Conservation (phyloP, 495 filamentous ascomycete species). For the Penicillium desertorum region DNA sequence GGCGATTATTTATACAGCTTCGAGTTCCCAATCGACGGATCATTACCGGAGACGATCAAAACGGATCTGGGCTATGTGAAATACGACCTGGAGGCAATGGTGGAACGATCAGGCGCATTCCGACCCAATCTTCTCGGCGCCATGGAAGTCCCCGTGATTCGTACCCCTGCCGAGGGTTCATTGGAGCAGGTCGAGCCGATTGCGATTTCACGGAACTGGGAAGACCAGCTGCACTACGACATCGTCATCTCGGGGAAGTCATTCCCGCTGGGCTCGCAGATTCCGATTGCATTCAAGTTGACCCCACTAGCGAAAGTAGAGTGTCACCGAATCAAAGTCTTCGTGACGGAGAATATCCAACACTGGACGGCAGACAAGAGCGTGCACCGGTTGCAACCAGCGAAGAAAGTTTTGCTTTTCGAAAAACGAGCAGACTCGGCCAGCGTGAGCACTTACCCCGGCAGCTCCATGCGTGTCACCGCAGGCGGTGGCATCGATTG, state of each 20-base stretch:
- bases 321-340: slow-evolving; percentile 94
- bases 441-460: slow-evolving; percentile 71
- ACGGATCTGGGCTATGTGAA: slow-evolving; percentile 85
- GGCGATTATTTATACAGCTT: slow-evolving; percentile 95
- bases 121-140: slow-evolving; percentile 82
- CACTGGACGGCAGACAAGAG: slow-evolving; percentile 88
- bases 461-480: slow-evolving; percentile 75
- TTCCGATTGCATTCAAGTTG: slow-evolving; percentile 96
- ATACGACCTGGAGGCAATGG: slow-evolving; percentile 83
- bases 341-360: slow-evolving; percentile 89
- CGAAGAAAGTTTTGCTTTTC: slow-evolving; percentile 81
- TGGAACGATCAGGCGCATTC: slow-evolving; percentile 91
- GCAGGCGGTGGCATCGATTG: slow-evolving; percentile 78
- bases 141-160: slow-evolving; percentile 83
- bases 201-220: slow-evolving; percentile 95
- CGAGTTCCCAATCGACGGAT: slow-evolving; percentile 90
- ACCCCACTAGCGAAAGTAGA: slow-evolving; percentile 96
- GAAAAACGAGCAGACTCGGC: slow-evolving; percentile 87
- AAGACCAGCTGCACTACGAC: slow-evolving; percentile 97
- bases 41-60: slow-evolving; percentile 86
- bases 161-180: slow-evolving; percentile 86
- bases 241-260: slow-evolving; percentile 99
- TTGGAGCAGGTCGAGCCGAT: slow-evolving; percentile 94
- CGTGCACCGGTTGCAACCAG: slow-evolving; percentile 81
- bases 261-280: slow-evolving; percentile 86